Percentiles rank a stretch among this genome's conserved stretches.
phyloP scores from a whole-genome alignment of 202 grass and related monocot genomes.

The Miscanthus sacchariflorus region DNA sequence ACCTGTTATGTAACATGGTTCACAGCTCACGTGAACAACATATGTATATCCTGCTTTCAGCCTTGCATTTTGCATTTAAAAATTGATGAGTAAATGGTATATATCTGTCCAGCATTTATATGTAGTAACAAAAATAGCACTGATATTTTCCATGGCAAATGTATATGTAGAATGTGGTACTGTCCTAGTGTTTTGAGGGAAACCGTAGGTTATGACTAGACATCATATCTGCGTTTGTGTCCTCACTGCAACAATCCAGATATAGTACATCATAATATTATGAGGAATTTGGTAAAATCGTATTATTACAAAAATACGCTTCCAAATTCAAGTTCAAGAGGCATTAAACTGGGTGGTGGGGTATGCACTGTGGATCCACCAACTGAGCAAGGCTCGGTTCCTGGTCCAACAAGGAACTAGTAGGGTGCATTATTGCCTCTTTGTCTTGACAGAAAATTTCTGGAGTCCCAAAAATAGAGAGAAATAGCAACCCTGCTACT shows the following conservation, averaged over 20 bases:
- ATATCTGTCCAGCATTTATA: not conserved
- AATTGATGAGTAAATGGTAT: not conserved
- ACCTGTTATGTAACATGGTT: not conserved
- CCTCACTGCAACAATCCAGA: not conserved
- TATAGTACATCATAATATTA: not conserved
- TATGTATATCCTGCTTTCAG: not conserved
- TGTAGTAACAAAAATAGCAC: not conserved
- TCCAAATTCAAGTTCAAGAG: too few relatives aligned
- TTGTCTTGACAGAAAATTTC: conserved; percentile 38
- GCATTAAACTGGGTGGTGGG: too few relatives aligned
- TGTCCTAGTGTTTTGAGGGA: not conserved
- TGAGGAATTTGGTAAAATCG: too few relatives aligned
- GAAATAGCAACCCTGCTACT: conserved; percentile 55
- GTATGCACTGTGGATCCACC: too few relatives aligned
- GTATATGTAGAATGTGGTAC: not conserved
- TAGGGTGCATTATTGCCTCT: too few relatives aligned
- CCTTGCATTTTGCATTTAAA: not conserved
- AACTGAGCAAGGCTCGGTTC: too few relatives aligned
- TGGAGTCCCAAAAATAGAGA: conserved; percentile 46
- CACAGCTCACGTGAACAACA: not conserved
- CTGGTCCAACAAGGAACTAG: too few relatives aligned
- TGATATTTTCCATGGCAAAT: not conserved
- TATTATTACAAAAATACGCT: too few relatives aligned
- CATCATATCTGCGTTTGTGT: not conserved
- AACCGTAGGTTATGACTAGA: not conserved